These are phyloP conservation scores for Cladosporium sp. DNA, from an alignment of 2,329 filamentous ascomycete species.

Conservation along the genomic window DNA sequence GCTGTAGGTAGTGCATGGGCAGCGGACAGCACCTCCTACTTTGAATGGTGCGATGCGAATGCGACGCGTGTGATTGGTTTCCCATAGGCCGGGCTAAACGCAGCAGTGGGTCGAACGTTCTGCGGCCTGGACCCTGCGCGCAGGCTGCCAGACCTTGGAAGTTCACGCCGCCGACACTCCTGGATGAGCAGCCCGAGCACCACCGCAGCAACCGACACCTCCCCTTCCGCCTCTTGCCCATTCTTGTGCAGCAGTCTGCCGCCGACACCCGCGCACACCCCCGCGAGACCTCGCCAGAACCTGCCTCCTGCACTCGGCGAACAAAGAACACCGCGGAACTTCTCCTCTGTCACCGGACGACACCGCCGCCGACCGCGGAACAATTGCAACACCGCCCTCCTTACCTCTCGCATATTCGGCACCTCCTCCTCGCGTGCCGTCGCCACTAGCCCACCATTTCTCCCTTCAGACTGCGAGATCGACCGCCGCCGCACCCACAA, in stretches of 20 bases:
- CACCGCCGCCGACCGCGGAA: neutral
- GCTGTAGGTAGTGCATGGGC: too few relatives aligned
- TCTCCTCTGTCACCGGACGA: neutral
- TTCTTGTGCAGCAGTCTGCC: neutral
- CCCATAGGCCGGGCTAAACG: too few relatives aligned
- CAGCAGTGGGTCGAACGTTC: too few relatives aligned
- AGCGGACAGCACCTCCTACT: too few relatives aligned
- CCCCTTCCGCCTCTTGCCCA: neutral
- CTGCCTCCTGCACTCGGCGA: neutral
- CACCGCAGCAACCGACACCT: neutral
- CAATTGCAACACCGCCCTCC: neutral
- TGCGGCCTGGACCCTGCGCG: too few relatives aligned
- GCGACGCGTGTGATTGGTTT: too few relatives aligned
- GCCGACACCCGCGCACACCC: neutral
- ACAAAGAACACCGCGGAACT: neutral
- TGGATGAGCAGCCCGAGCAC: too few relatives aligned
- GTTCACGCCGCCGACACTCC: too few relatives aligned
- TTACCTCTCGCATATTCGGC: neutral
- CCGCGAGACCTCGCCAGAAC: neutral
- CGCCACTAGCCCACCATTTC: neutral
- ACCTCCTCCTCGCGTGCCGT: neutral
- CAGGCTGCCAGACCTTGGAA: too few relatives aligned
- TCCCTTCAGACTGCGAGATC: neutral
- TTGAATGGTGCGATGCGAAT: too few relatives aligned
- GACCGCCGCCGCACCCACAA: neutral